Conservation (phyloP, 2,329 filamentous ascomycete genomes). For the Tolypocladium endophyticum region DNA sequence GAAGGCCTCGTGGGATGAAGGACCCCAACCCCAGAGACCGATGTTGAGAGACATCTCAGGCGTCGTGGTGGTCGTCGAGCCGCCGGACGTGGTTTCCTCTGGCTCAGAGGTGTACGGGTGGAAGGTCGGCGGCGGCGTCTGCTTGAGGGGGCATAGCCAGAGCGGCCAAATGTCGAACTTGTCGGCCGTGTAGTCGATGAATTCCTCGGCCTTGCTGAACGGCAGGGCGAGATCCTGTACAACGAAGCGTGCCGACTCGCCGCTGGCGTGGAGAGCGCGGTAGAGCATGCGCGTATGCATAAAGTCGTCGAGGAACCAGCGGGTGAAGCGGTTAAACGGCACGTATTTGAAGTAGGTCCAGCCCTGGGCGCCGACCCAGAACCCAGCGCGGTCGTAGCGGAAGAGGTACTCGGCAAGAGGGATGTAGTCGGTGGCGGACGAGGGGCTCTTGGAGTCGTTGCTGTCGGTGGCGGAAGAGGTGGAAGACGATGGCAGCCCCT, state of each 20-base stretch:
- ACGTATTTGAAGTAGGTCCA: conserved; percentile 57
- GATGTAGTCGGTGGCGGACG: conserved; percentile 39
- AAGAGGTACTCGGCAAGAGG: conserved; percentile 66
- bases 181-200: conserved; percentile 43
- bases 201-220: conserved; percentile 38
- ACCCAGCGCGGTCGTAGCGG: conserved; percentile 64
- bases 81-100: conserved; percentile 7
- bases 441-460: conserved; percentile 2
- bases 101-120: conserved; percentile 38
- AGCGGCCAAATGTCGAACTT: conserved; percentile 47
- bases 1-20: conserved; percentile 45
- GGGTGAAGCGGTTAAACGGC: conserved; percentile 54
- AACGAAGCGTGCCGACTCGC: conserved; percentile 53
- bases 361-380: conserved; percentile 59
- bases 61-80: conserved; percentile 6
- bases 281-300: conserved; percentile 66
- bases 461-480: conserved; percentile 7
- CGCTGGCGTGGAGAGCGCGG: conserved; percentile 57
- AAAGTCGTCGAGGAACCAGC: conserved; percentile 63
- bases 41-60: conserved; percentile 44
- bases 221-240: conserved; percentile 57
- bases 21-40: conserved; percentile 73
- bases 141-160: conserved; percentile 47
- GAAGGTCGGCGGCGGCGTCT: conserved; percentile 39
- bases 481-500: conserved; percentile 3